Evolutionary conservation across 106 monocot species (phyloP).

Genomic region (Allium sativum): DNA sequence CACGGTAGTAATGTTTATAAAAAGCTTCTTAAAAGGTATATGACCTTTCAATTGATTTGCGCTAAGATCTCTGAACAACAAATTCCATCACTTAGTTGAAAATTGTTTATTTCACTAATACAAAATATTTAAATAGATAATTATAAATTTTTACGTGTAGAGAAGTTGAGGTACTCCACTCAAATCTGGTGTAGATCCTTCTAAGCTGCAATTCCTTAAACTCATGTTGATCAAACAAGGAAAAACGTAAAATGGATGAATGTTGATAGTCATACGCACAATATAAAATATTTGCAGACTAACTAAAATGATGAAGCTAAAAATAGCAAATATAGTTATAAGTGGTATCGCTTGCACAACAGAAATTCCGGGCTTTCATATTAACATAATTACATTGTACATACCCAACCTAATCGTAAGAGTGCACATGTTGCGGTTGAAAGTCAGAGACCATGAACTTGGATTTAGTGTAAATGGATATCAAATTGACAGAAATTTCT

Average conservation of each 20-base stretch:
- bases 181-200: constrained; percentile 62
- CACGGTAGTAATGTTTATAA: constrained; percentile 58
- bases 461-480: too few species aligned
- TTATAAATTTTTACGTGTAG: constrained; percentile 45
- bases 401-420: too few species aligned
- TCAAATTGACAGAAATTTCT: too few species aligned
- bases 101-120: constrained; percentile 4
- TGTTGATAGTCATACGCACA: not conserved
- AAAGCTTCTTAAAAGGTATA: constrained; percentile 47
- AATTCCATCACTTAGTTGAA: constrained; percentile 4
- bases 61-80: constrained; percentile 65
- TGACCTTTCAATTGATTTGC: constrained; percentile 56
- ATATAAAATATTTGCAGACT: not conserved
- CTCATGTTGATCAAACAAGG: constrained; percentile 34
- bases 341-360: too few species aligned
- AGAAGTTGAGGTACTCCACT: constrained; percentile 40
- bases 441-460: too few species aligned
- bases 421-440: too few species aligned
- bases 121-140: not conserved
- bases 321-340: not conserved
- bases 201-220: constrained; percentile 75
- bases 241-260: not conserved
- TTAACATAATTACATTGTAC: too few species aligned
- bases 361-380: too few species aligned
- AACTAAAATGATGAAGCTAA: constrained; percentile 1